Base-by-base conservation (phyloP, 208 protist genomes). In the Leishmania aethiopica region DNA sequence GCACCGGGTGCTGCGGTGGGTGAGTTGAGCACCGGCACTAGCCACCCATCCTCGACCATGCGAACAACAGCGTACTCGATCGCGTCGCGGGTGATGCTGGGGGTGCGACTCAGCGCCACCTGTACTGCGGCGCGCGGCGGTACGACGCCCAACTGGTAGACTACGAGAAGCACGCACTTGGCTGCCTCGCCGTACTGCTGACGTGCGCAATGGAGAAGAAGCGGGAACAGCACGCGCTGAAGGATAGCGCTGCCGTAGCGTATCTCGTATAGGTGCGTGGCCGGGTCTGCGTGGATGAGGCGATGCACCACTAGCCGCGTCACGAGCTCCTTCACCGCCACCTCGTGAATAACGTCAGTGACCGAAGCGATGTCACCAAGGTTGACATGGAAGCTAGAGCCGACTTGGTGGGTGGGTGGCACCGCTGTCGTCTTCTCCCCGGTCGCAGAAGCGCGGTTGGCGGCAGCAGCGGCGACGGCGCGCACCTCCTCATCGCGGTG, bases 291-390 rank as follows among this genome's bases (percentile, higher is more conserved):
- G 45, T 77, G 77, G 47, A 94, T 84, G 55, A 95, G 84, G 71
- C 94, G 94, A 79, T 97, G 94, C 60, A 95, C 83, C 47, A 95
- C 81, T 8, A 97, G 91, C 8, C 90, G 92, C 79, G 90, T 82
- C 75, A 97, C 79, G 51, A 94, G 62, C 79, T 97, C 91, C 79
- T 92, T 94, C 64, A 97, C 84, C 10, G 94, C 89, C 25, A 86
- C 89, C 78, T 96, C 93, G 72, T 85, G 82, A 51, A 85, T 85
- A 19, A 85, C 47, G 13, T 78, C 82, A 6, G 69, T 78, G 22
- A 66, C 82, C 7, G 77, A 81, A 6, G 77, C 35, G n/a, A 81
- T 47, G 49, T 77, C 82, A 1, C 67, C 82, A 10, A 81, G 49
- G 49, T 85, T 69, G 10, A 85, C 72, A 53, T 69, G 77, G 19